Base-by-base conservation (phyloP, 305 asterid species). In the Andrographis paniculata region DNA sequence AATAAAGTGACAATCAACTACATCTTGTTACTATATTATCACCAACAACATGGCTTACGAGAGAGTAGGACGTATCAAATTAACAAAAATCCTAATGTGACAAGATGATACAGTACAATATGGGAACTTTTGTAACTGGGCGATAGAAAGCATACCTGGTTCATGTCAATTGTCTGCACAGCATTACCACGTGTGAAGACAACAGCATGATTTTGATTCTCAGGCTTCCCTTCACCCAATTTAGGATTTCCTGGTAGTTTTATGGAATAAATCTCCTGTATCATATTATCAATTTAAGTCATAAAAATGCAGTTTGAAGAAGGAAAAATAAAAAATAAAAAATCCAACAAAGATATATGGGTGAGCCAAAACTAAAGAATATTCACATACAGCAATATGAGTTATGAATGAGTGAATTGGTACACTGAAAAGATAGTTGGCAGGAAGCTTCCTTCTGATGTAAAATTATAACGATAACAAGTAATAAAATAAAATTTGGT, bases 201-300 rank as follows among this genome's bases (percentile, higher is more conserved):
- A 21, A 89, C 60, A 50, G 98, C 98, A 60, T 89, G 98, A 73
- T 89, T 89, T 65, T 89, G 98, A 78, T 89, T 89, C 78, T 89
- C 98, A 20, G 98, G 98, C 60, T 89, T 89, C 62, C 98, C 98
- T 80, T 89, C 98, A 67, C 98, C 98, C 57, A 89, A 76, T 75
- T 85, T 85, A 38, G 98, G 98, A 75, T 86, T 76, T 55, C 98
- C 98, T 35, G 98, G 98, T 64, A 89, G 66, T 65, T 82, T 89
- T 55, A 89, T 72, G 16, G 94, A 83, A 69, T 81, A 87, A 18
- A 91, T 75, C 68, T 83, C 99, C 96, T 91, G 84, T 64, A 60
- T 55, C n/a, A n/a, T n/a, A n/a, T 53, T 42, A 21, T 30, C 58
- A 53, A 63, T 37, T 21, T 48, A 33, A n/a, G n/a, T n/a, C n/a